These are phyloP conservation scores for Phialophora tarda DNA, from an alignment of 2,329 filamentous ascomycete genomes.

Conservation along the genomic window DNA sequence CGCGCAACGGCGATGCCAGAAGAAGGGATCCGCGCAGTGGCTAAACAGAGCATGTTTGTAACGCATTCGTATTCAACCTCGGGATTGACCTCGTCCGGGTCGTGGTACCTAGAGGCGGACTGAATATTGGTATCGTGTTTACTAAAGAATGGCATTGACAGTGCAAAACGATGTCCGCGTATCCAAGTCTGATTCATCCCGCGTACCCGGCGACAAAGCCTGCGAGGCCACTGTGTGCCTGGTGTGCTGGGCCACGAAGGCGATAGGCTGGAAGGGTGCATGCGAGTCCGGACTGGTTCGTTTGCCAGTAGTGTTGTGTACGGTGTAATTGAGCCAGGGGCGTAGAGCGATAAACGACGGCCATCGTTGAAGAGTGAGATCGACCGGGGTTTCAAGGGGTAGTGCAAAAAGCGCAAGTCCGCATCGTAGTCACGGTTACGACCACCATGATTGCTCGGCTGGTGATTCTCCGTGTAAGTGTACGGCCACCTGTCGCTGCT, in stretches of 20 bases:
- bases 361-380: conserved; percentile 34
- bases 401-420: conserved; percentile 16
- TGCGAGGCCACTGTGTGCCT: not conserved
- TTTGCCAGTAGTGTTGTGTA: conserved; percentile 27
- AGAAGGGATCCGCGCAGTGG: conserved; percentile 9
- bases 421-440: not conserved
- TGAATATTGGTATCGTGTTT: not conserved
- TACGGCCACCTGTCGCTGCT: not conserved
- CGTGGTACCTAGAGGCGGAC: not conserved
- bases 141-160: conserved; percentile 18
- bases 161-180: conserved; percentile 7
- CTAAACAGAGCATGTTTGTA: conserved; percentile 17
- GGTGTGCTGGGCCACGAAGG: not conserved
- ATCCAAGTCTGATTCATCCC: conserved; percentile 18
- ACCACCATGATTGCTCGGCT: not conserved
- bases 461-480: conserved; percentile 15
- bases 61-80: conserved; percentile 10
- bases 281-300: conserved; percentile 7
- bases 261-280: not conserved
- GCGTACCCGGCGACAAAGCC: not conserved
- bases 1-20: not conserved
- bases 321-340: conserved; percentile 25
- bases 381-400: conserved; percentile 13
- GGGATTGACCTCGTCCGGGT: not conserved
- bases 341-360: conserved; percentile 31